Conservation (phyloP, 768 basidiomycete genomes). For the Russula foetens region DNA sequence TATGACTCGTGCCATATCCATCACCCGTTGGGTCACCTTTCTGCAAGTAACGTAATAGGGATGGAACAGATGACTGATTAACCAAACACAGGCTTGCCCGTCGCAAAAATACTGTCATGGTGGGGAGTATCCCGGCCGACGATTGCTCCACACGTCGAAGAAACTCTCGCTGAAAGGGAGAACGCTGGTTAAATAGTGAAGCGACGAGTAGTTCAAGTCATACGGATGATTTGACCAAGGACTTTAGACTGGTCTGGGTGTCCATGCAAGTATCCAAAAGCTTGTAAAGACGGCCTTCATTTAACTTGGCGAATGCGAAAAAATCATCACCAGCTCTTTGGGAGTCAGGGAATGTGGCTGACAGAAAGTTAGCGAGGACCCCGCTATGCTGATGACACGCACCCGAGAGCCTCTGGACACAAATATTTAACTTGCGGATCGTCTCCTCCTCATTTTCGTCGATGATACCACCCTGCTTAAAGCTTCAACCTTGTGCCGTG, state of each 20-base stretch:
- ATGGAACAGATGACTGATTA: constrained; percentile 81
- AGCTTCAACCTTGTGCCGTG: constrained; percentile 1
- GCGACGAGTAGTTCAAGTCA: constrained; percentile 20
- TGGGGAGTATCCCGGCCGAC: constrained; percentile 48
- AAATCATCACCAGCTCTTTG: constrained; percentile 74
- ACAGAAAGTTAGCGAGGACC: neutral
- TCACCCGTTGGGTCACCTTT: constrained; percentile 31
- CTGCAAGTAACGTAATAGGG: constrained; percentile 61
- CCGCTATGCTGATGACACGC: constrained; percentile 21
- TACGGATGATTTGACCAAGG: constrained; percentile 70
- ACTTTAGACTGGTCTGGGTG: constrained; percentile 74
- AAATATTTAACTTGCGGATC: constrained; percentile 42
- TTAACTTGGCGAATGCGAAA: constrained; percentile 72
- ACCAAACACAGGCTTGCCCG: constrained; percentile 63
- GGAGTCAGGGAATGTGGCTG: constrained; percentile 57
- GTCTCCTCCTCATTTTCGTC: constrained; percentile 72
- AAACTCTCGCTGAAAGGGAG: constrained; percentile 58
- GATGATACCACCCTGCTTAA: constrained; percentile 74
- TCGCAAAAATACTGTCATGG: constrained; percentile 65
- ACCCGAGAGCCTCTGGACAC: constrained; percentile 59
- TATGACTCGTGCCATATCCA: constrained; percentile 31
- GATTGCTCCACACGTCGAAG: constrained; percentile 66
- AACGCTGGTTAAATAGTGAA: neutral
- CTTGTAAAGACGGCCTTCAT: constrained; percentile 82
- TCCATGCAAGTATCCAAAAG: constrained; percentile 77